A percentile compares a stretch with the other conserved stretches of the same genome.
phyloP scores from a whole-genome alignment of 2,329 filamentous ascomycete species.

The Epichloe hybrida region DNA sequence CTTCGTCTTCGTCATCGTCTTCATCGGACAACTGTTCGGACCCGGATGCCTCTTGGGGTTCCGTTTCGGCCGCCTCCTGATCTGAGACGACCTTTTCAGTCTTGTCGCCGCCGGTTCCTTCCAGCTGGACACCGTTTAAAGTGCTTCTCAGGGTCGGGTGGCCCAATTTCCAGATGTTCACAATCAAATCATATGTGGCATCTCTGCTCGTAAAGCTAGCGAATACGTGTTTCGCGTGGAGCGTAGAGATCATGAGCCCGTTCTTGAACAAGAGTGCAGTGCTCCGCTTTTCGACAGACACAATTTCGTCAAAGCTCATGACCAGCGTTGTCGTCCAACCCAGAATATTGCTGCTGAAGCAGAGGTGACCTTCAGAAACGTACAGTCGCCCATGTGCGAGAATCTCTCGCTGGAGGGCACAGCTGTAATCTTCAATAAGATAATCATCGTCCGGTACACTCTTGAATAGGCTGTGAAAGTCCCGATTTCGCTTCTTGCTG shows the following conservation, averaged over 20 bases:
- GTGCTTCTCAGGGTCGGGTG: slow-evolving; percentile 87
- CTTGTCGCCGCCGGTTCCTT: slow-evolving; percentile 75
- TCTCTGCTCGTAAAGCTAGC: slow-evolving; percentile 90
- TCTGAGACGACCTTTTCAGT: slow-evolving; percentile 64
- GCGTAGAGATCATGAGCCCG: slow-evolving; percentile 87
- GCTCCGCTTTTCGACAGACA: slow-evolving; percentile 91
- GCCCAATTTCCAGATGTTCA: slow-evolving; percentile 96
- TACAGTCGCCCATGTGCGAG: slow-evolving; percentile 87
- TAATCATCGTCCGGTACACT: slow-evolving; percentile 97
- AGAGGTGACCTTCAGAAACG: slow-evolving; percentile 92
- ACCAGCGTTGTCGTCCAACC: slow-evolving; percentile 96
- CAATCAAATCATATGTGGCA: slow-evolving; percentile 90
- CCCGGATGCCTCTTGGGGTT: slow-evolving; percentile 38
- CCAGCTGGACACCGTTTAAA: slow-evolving; percentile 73
- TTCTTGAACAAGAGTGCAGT: slow-evolving; percentile 95
- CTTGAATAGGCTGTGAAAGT: slow-evolving; percentile 87
- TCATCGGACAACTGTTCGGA: slow-evolving; percentile 54
- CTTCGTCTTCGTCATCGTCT: slow-evolving; percentile 50
- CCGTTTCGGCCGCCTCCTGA: slow-evolving; percentile 20
- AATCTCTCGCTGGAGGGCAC: slow-evolving; percentile 89
- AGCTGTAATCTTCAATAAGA: slow-evolving; percentile 96
- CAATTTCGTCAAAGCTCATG: slow-evolving; percentile 96
- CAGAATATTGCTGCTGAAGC: slow-evolving; percentile 97
- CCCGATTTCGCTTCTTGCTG: slow-evolving; percentile 87
- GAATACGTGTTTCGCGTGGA: slow-evolving; percentile 92